A percentile compares a stretch with the other conserved stretches of the same genome.
phyloP scores from a whole-genome alignment of 306 rosid genomes.

The Luffa aegyptiaca region DNA sequence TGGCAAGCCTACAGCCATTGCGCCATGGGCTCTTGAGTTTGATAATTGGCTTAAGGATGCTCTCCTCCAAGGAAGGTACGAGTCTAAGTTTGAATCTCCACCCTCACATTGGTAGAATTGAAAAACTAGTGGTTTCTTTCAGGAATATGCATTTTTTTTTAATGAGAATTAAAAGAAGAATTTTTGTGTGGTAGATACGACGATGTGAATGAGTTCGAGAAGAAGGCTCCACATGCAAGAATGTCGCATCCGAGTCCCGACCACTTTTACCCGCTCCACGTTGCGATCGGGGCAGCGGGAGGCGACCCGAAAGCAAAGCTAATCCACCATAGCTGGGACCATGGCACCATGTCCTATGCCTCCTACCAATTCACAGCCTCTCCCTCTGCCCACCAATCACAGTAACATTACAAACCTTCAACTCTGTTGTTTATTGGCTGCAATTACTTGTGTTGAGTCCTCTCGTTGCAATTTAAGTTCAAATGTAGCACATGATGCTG shows the following conservation, averaged over 20 bases:
- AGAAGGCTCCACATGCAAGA: conserved; percentile 62
- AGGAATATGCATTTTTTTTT: no score
- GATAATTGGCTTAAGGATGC: conserved; percentile 66
- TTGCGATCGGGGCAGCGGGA: conserved; percentile 83
- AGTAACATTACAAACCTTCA: background rate
- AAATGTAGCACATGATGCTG: background rate
- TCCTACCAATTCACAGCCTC: conserved; percentile 55
- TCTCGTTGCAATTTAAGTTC: background rate
- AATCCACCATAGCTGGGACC: conserved; percentile 50
- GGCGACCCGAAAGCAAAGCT: conserved; percentile 41
- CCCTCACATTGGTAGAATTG: background rate
- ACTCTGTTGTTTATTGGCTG: background rate
- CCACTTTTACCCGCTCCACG: conserved; percentile 68
- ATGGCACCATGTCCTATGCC: conserved; percentile 58
- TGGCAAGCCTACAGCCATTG: background rate
- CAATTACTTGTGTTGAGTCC: background rate
- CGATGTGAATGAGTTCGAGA: conserved; percentile 55
- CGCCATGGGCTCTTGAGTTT: conserved; percentile 67
- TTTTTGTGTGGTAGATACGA: conserved; percentile 35
- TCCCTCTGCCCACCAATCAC: background rate
- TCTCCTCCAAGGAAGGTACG: conserved; percentile 53
- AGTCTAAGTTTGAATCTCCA: background rate
- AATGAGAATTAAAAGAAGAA: background rate
- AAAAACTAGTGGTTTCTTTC: background rate
- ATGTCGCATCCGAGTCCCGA: conserved; percentile 79